These are phyloP conservation scores for Globisporangium mamillatum DNA, from an alignment of 352 stramenopile species.

Conservation along the genomic window DNA sequence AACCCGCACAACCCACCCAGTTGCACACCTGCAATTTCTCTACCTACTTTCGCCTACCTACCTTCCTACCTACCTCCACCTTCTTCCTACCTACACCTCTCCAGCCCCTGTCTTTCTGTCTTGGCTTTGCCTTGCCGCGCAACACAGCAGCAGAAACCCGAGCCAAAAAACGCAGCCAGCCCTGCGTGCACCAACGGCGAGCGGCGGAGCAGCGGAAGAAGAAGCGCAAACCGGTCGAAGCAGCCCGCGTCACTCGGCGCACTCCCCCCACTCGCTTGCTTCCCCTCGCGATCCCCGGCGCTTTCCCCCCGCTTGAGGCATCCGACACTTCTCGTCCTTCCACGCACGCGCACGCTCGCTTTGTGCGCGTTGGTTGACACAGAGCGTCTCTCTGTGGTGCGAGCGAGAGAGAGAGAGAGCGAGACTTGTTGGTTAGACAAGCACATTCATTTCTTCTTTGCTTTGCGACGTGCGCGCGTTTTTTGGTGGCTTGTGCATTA, in stretches of 20 bases:
- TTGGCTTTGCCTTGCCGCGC: not conserved
- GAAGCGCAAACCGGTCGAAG: constrained; percentile 22
- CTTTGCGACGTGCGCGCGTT: not conserved
- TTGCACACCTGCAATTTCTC: not conserved
- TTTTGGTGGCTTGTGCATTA: not conserved
- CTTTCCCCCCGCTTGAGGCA: not conserved
- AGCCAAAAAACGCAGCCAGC: constrained; percentile 26
- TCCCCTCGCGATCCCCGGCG: too few relatives aligned
- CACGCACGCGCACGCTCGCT: not conserved
- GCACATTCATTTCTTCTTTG: not conserved
- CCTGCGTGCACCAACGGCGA: constrained; percentile 29
- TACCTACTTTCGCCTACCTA: not conserved
- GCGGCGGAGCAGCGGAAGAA: constrained; percentile 22
- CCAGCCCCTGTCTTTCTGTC: not conserved
- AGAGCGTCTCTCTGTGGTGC: not conserved
- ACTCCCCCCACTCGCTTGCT: not conserved
- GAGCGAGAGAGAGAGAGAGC: not conserved
- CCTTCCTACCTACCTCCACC: not conserved
- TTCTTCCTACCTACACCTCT: not conserved
- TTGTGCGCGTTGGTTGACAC: not conserved
- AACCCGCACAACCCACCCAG: not conserved
- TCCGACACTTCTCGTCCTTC: not conserved
- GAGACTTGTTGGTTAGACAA: not conserved
- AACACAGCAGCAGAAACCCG: not conserved
- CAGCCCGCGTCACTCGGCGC: constrained; percentile 18